phyloP scores from a whole-genome alignment of 768 basidiomycete species.

The Fibroporia radiculosa region DNA sequence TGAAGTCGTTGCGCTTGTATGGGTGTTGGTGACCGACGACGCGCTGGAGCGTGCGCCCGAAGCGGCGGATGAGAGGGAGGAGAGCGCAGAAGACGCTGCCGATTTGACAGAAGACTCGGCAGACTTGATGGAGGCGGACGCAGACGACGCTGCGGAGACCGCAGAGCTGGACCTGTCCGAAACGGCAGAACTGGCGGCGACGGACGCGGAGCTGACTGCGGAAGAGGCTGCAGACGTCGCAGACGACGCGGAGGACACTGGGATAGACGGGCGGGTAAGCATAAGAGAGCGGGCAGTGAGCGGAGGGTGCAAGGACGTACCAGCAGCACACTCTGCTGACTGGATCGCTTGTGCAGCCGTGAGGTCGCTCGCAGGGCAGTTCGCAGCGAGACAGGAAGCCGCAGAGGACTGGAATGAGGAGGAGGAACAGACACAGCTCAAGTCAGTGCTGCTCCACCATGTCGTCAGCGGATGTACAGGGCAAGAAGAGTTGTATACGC shows the following conservation, averaged over 20 bases:
- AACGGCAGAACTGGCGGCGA: slow-evolving; percentile 2
- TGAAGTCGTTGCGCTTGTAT: slow-evolving; percentile 1
- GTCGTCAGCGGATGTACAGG: neutral
- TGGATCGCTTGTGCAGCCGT: slow-evolving; percentile 25
- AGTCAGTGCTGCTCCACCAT: neutral
- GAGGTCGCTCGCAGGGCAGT: slow-evolving; percentile 26
- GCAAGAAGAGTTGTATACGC: neutral
- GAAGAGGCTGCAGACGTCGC: slow-evolving; percentile 4
- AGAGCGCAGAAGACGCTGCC: neutral
- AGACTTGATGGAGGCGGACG: neutral
- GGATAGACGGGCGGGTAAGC: neutral
- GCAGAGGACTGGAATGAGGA: slow-evolving; percentile 28
- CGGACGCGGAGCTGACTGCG: neutral
- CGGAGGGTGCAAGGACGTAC: slow-evolving; percentile 10
- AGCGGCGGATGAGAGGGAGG: slow-evolving; percentile 1
- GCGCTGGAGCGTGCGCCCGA: neutral
- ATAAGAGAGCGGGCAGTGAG: neutral
- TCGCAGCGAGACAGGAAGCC: slow-evolving; percentile 23
- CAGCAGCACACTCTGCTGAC: slow-evolving; percentile 24
- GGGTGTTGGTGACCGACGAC: neutral
- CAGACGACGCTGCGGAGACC: slow-evolving; percentile 3
- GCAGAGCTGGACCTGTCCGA: slow-evolving; percentile 1
- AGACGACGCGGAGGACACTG: slow-evolving; percentile 4
- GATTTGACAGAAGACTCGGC: too few relatives aligned
- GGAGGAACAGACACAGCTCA: slow-evolving; percentile 32